Conservation (phyloP, 768 basidiomycete genomes). For the Phlebiopsis flavidoalba region DNA sequence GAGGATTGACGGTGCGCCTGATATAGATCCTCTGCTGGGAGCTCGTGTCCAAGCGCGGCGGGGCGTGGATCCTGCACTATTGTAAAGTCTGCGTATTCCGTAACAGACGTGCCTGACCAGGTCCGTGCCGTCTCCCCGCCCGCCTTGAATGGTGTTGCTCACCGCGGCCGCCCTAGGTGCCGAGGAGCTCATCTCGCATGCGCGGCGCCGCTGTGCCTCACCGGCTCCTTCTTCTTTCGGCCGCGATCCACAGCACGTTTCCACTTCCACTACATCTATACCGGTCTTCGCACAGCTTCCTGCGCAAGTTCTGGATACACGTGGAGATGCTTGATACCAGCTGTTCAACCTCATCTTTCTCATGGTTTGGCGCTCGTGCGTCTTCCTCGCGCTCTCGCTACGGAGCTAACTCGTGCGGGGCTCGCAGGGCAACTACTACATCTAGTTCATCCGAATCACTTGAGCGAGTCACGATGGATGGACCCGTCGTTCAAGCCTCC, state of each 20-base stretch:
- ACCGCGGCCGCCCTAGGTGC: conserved; percentile 44
- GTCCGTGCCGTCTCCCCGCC: conserved; percentile 26
- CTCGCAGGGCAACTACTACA: conserved; percentile 78
- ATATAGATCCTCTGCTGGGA: conserved; percentile 91
- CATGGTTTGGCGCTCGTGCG: conserved; percentile 83
- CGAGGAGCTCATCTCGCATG: conserved; percentile 95
- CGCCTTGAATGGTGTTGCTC: not conserved
- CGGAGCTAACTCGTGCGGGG: not conserved
- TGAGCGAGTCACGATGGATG: conserved; percentile 73
- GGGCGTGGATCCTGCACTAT: conserved; percentile 91
- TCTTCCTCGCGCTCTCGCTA: not conserved
- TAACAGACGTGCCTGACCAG: conserved; percentile 92
- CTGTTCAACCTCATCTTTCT: conserved; percentile 86
- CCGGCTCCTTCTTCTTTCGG: conserved; percentile 99
- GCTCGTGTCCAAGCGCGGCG: conserved; percentile 89
- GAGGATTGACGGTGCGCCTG: not conserved
- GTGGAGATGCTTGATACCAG: conserved; percentile 91
- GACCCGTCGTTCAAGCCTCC: conserved; percentile 52
- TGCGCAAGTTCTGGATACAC: conserved; percentile 92
- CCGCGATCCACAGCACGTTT: conserved; percentile 86
- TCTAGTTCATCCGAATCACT: conserved; percentile 80
- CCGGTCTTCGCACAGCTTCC: conserved; percentile 75
- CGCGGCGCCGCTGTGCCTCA: conserved; percentile 96
- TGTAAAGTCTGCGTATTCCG: conserved; percentile 91
- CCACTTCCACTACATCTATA: conserved; percentile 94